Evolutionary conservation across 257 asterid species (phyloP), one percentile per base, ranked within the genome.

Genomic region (Capsicum pubescens): DNA sequence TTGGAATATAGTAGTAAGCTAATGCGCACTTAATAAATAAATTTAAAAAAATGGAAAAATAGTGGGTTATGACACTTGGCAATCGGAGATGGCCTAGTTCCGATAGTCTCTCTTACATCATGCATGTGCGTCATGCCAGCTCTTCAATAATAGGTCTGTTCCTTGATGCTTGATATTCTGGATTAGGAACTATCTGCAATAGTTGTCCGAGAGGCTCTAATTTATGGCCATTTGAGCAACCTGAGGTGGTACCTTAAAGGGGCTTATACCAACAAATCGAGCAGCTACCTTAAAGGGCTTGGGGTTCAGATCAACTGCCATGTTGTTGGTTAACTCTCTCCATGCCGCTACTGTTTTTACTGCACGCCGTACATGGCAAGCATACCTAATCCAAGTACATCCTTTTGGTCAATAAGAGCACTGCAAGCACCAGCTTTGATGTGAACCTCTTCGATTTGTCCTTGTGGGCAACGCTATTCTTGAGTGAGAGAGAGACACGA

Each of bases 221-320:
- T 46, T 71, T 21, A n/a, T 46, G 79, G 39, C 79, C 58, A 71
- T 46, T 21, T 46, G 58, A 46, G 39, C 79, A 71, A n/a, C 79
- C 15, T 46, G 58, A 46, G 58, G 17, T 71, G 79, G 39, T 46
- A 67, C 50, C 48, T n/a, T 67, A 67, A 67, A n/a, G 58, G 54
- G 56, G 79, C 79, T 71, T 71, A 26, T 71, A 64, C 79, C 26
- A 6, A n/a, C 16, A 44, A 44, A 12, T 71, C 39, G n/a, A 71
- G 58, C 16, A 46, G 79, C 58, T n/a, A n/a, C 3, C 79, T 71
- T 46, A 48, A 46, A 7, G n/a, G 39, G 58, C 16, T 44, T 71
- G 79, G 6, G n/a, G 7, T 71, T 71, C 17, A n/a, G n/a, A 15
- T 46, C 39, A 71, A 71, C 58, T 2, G 11, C 1, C 17, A 46